These are phyloP conservation scores for Aspergillus oerlinghausenensis DNA, from an alignment of 2,329 filamentous ascomycete species.

Conservation along the genomic window DNA sequence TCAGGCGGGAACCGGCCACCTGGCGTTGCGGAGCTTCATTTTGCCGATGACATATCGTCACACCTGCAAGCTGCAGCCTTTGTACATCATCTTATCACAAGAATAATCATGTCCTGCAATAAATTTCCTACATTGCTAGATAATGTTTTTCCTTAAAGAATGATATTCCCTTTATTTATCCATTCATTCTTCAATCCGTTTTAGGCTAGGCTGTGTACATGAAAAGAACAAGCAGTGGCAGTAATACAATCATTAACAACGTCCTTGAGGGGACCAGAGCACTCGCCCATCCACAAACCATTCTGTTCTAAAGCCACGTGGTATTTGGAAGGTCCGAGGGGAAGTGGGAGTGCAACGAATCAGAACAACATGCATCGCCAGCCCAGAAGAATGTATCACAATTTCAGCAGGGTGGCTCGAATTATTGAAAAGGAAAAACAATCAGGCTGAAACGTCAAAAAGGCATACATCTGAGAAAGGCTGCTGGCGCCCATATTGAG, in stretches of 20 bases:
- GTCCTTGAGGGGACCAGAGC: constrained; percentile 17
- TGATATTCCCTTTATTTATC: background rate
- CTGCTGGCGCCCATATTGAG: constrained; percentile 27
- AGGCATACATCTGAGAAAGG: constrained; percentile 29
- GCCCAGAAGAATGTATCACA: constrained; percentile 26
- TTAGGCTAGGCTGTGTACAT: constrained; percentile 28
- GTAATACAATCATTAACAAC: constrained; percentile 18
- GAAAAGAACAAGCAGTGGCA: constrained; percentile 21
- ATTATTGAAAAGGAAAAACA: constrained; percentile 17
- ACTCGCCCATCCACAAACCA: background rate
- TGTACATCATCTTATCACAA: background rate
- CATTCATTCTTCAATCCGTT: background rate
- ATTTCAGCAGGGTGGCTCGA: constrained; percentile 26
- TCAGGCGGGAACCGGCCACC: constrained; percentile 29
- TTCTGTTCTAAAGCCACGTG: constrained; percentile 21
- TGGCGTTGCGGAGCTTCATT: constrained; percentile 37
- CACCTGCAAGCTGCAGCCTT: no score
- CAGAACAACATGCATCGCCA: constrained; percentile 17
- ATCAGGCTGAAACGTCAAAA: constrained; percentile 20
- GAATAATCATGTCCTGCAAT: background rate
- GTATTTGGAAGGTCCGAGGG: constrained; percentile 18
- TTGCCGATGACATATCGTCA: constrained; percentile 18
- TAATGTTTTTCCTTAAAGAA: background rate
- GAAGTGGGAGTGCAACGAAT: constrained; percentile 1
- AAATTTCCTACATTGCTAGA: background rate